Base-by-base conservation (phyloP, 106 monocot genomes). In the Agapanthus africanus region DNA sequence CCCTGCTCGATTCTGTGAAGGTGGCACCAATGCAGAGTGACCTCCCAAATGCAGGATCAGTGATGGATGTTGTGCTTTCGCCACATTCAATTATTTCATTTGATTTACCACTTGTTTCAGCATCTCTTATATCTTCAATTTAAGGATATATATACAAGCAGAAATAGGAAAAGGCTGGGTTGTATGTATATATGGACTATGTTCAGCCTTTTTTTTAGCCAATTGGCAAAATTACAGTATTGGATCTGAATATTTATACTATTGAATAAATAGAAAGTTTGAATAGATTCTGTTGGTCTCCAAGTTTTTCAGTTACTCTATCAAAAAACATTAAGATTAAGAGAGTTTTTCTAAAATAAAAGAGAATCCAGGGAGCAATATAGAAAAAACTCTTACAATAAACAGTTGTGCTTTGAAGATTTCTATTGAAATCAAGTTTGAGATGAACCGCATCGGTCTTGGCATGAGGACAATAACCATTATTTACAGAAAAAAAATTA, bases 21-120 rank as follows among this genome's bases (percentile, higher is more conserved):
- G 83, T 93, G 35, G 68, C 71, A 21, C 92, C 92, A 16, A 16
- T 65, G 25, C n/a, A 40, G 49, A 74, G 61, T 57, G 15, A 4
- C 18, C 74, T 88, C 13, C 40, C 23, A 30, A 73, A 83, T 76
- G 85, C 85, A 33, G 83, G 70, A 59, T 69, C 71, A 38, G 65
- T 77, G 11, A 88, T 93, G 88, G 23, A 71, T 38, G 67, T 79
- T 21, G 62, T 51, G 16, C 60, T 83, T 36, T 60, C 78, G 6
- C 83, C 85, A 13, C 40, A 85, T 76, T 93, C 88, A 11, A 19
- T 88, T 63, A 73, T 66, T 25, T 85, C 93, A 6, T 79, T 78
- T 52, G 85, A 88, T 73, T 63, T 93, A 26, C 41, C 76, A 62
- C 93, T 93, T 57, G 51, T 30, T 2, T 78, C 78, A 19, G n/a